A percentile compares a stretch with the other conserved stretches of the same genome.
Conservation (phyloP, 148 eudicot genomes). For the Diospyros kaki region DNA sequence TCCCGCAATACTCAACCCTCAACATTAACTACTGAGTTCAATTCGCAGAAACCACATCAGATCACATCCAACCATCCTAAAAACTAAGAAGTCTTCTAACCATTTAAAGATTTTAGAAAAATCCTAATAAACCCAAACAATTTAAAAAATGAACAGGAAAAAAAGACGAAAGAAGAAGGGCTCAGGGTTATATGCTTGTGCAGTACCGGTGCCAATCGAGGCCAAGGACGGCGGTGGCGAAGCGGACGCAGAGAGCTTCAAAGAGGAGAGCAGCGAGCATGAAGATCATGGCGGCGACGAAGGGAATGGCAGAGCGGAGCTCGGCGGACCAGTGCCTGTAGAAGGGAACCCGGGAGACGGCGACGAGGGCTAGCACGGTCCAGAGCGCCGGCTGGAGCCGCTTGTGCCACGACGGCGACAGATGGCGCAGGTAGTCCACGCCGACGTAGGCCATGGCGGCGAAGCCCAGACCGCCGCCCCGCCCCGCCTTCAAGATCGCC, state of each 20-base stretch:
- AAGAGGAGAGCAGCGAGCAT: slow-evolving; percentile 58
- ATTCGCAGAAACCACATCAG: background rate
- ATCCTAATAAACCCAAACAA: background rate
- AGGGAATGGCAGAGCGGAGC: slow-evolving; percentile 68
- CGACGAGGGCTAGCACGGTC: slow-evolving; percentile 49
- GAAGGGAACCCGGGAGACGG: slow-evolving; percentile 56
- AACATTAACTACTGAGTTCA: too few species aligned
- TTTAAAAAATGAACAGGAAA: background rate
- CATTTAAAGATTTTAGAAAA: too few species aligned
- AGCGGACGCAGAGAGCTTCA: slow-evolving; percentile 81
- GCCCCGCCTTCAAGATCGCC: slow-evolving; percentile 14
- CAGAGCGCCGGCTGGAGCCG: slow-evolving; percentile 74
- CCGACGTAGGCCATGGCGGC: slow-evolving; percentile 70
- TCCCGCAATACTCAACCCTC: too few species aligned
- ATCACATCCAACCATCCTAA: background rate
- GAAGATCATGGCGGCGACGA: slow-evolving; percentile 54
- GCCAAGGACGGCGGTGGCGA: slow-evolving; percentile 83
- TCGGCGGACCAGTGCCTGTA: slow-evolving; percentile 84
- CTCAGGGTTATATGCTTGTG: too few species aligned
- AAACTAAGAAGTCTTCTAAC: too few species aligned
- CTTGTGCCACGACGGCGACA: slow-evolving; percentile 69
- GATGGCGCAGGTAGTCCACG: slow-evolving; percentile 70
- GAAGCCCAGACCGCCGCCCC: slow-evolving; percentile 51
- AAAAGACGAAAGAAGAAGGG: background rate
- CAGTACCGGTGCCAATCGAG: slow-evolving; percentile 93